phyloP scores from a whole-genome alignment of 2,329 filamentous ascomycete genomes.

The Colletotrichum sp. region DNA sequence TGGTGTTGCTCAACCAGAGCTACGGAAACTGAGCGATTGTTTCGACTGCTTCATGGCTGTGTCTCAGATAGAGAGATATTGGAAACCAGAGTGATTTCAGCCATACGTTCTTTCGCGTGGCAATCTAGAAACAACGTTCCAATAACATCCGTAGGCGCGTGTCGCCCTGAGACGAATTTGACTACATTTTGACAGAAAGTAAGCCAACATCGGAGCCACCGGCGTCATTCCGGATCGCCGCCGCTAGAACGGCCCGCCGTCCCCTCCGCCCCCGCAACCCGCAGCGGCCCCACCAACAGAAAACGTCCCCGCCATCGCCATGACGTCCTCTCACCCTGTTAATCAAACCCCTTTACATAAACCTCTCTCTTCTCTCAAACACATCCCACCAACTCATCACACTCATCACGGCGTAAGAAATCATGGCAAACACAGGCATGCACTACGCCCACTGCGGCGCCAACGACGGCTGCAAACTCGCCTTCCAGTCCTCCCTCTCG shows the following conservation, averaged over 20 bases:
- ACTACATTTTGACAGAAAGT: neutral
- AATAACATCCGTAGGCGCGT: rapidly evolving
- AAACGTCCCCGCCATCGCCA: conserved; percentile 6
- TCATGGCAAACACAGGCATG: conserved; percentile 27
- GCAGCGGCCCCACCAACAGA: conserved; percentile 9
- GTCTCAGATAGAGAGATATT: neutral
- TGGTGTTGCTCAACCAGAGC: neutral
- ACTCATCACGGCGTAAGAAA: neutral
- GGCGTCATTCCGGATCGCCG: neutral
- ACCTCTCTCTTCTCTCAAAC: neutral
- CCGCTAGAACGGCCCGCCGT: neutral
- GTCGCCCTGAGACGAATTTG: neutral
- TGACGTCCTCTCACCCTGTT: conserved; percentile 3
- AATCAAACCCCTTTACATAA: neutral
- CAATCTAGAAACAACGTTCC: rapidly evolving
- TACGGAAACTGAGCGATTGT: neutral
- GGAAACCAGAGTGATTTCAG: neutral
- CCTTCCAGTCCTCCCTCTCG: conserved; percentile 39
- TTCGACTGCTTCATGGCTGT: neutral
- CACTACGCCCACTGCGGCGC: conserved; percentile 29
- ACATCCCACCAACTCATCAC: neutral
- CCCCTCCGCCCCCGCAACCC: neutral
- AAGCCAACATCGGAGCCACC: neutral
- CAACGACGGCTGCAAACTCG: conserved; percentile 38
- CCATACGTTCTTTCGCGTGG: neutral